Percentiles rank a stretch among this genome's conserved stretches.
phyloP scores from a whole-genome alignment of 331 rosid species.

The Phaseolus coccineus region DNA sequence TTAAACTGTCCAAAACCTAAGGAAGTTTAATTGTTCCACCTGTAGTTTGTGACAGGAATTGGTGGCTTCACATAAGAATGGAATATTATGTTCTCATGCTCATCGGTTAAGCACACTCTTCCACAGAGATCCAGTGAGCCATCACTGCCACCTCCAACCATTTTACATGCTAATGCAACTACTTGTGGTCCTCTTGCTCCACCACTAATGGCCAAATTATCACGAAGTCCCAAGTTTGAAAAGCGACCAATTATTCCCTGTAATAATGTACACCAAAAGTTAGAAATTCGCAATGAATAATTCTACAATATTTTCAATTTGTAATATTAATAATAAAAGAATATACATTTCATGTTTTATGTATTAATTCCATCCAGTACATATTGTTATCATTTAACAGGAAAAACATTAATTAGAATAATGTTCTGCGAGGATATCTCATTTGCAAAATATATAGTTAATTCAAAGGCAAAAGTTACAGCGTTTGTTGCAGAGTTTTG shows the following conservation, averaged over 20 bases:
- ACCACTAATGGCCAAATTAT: conserved; percentile 61
- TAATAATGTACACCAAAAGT: neutral
- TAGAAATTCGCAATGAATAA: neutral
- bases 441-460: conserved; percentile 3
- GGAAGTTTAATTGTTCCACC: conserved; percentile 49
- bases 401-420: neutral
- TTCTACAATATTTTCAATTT: neutral
- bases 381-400: neutral
- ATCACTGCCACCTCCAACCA: conserved; percentile 96
- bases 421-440: neutral
- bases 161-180: conserved; percentile 91
- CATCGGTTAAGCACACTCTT: conserved; percentile 84
- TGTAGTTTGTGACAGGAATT: conserved; percentile 77
- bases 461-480: conserved; percentile 46
- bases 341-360: neutral
- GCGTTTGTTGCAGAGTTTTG: conserved; percentile 59
- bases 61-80: conserved; percentile 82
- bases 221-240: conserved; percentile 75
- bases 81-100: conserved; percentile 77
- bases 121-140: conserved; percentile 87
- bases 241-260: conserved; percentile 77
- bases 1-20: neutral
- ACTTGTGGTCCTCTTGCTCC: conserved; percentile 66
- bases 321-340: neutral
- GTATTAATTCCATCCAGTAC: neutral